phyloP scores from a whole-genome alignment of 352 stramenopile genomes.

The Globisporangium nodosum region DNA sequence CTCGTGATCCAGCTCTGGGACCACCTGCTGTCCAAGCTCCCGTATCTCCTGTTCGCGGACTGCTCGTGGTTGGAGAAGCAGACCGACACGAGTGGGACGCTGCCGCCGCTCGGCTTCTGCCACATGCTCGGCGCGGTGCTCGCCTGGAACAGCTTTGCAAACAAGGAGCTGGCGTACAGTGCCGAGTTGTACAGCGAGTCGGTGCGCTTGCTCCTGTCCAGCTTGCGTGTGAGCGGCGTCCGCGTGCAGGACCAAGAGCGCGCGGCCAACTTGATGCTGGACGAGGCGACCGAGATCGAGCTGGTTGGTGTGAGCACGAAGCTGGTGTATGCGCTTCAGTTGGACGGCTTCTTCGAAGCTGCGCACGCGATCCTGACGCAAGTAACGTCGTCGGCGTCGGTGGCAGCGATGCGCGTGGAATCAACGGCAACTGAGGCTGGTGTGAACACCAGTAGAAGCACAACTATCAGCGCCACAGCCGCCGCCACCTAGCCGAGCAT shows the following conservation, averaged over 20 bases:
- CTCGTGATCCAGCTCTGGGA: conserved; percentile 42
- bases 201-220: conserved; percentile 19
- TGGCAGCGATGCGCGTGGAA: too few relatives aligned
- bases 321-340: conserved; percentile 6
- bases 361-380: neutral
- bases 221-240: conserved; percentile 17
- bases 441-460: too few relatives aligned
- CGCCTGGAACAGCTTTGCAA: conserved; percentile 33
- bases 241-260: conserved; percentile 3
- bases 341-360: conserved; percentile 20
- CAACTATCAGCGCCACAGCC: too few relatives aligned
- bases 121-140: conserved; percentile 46
- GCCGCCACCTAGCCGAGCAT: too few relatives aligned
- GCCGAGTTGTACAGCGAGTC: conserved; percentile 18
- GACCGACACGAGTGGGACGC: conserved; percentile 17
- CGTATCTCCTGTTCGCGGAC: conserved; percentile 54
- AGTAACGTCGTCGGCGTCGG: neutral
- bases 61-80: conserved; percentile 68
- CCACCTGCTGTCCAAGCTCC: conserved; percentile 36
- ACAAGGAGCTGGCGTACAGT: conserved; percentile 22
- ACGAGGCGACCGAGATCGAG: conserved; percentile 10
- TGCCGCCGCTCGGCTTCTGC: conserved; percentile 41
- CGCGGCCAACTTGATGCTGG: neutral
- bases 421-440: too few relatives aligned
- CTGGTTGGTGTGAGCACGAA: conserved; percentile 11